These are phyloP conservation scores for Limtongozyma cylindracea DNA, from an alignment of 805 yeast genomes.

Conservation along the genomic window DNA sequence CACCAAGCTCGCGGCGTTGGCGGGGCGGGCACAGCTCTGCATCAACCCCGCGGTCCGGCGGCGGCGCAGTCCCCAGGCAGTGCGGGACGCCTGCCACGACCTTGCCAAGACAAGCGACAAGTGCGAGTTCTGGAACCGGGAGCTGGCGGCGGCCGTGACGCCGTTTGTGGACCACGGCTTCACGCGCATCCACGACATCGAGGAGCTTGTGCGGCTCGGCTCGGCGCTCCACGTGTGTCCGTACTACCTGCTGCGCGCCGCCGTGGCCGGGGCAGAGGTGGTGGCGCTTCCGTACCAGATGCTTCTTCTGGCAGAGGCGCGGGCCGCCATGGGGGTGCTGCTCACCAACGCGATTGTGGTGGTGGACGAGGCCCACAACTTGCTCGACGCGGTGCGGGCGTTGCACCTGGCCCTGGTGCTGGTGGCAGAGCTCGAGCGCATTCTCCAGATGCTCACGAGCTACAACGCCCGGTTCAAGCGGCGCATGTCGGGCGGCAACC, in stretches of 20 bases:
- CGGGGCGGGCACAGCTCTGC: constrained; percentile 71
- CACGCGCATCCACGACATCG: constrained; percentile 46
- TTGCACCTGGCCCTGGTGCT: constrained; percentile 40
- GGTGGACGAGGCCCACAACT: constrained; percentile 84
- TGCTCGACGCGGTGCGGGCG: constrained; percentile 50
- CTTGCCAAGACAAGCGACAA: constrained; percentile 17
- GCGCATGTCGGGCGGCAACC: constrained; percentile 43
- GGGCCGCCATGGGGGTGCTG: constrained; percentile 32
- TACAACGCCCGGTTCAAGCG: constrained; percentile 38
- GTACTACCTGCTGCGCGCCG: constrained; percentile 46
- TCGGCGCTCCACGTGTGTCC: constrained; percentile 39
- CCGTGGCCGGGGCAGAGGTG: constrained; percentile 36
- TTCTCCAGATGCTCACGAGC: constrained; percentile 19
- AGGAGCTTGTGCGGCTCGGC: constrained; percentile 47
- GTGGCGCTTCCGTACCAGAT: constrained; percentile 73
- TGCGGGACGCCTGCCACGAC: constrained; percentile 68
- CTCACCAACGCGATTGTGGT: constrained; percentile 43
- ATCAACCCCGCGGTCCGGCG: constrained; percentile 35
- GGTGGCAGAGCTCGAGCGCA: constrained; percentile 15
- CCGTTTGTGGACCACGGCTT: constrained; percentile 29
- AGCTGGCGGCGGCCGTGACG: constrained; percentile 2
- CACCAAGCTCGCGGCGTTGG: constrained; percentile 46
- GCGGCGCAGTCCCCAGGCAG: constrained; percentile 19
- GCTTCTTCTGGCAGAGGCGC: constrained; percentile 30
- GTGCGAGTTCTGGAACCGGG: constrained; percentile 10